These are phyloP conservation scores for Pythium aphanidermatum DNA, from an alignment of 352 stramenopile genomes.

Conservation along the genomic window DNA sequence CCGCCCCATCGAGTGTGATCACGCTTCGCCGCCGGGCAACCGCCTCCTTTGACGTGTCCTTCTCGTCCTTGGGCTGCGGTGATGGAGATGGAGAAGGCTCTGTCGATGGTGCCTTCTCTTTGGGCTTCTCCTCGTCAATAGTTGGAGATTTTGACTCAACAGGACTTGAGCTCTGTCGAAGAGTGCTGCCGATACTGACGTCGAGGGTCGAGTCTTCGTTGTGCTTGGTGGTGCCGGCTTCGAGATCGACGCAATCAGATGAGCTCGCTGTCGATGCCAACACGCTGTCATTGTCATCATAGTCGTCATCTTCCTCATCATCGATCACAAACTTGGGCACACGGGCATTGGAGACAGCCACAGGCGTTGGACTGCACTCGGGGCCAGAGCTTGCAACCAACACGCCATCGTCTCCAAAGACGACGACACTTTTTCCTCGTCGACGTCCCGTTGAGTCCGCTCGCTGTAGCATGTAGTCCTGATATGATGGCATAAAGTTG, in stretches of 20 bases:
- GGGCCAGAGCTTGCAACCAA: constrained; percentile 31
- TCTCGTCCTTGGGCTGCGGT: too few species aligned
- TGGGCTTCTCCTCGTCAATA: neutral
- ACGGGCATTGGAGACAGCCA: constrained; percentile 45
- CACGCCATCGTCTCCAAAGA: constrained; percentile 41
- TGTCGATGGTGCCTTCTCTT: neutral
- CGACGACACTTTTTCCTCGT: constrained; percentile 29
- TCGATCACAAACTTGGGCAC: constrained; percentile 69
- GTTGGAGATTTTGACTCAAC: too few species aligned
- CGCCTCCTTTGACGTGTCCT: constrained; percentile 2
- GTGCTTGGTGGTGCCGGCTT: constrained; percentile 6
- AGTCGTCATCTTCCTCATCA: constrained; percentile 59
- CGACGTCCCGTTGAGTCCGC: constrained; percentile 39
- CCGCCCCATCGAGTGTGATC: constrained; percentile 13
- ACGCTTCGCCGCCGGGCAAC: constrained; percentile 15
- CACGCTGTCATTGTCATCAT: constrained; percentile 1
- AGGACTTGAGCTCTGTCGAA: constrained; percentile 2
- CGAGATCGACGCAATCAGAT: constrained; percentile 14
- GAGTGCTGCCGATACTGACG: neutral
- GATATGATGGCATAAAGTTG: constrained; percentile 85
- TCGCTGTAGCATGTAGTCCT: constrained; percentile 81
- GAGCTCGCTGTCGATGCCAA: constrained; percentile 15
- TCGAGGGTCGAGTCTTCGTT: neutral
- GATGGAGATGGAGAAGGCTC: too few species aligned
- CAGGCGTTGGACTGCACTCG: constrained; percentile 46